Percentiles rank a stretch among this genome's conserved stretches.
Conservation (phyloP, 2,329 filamentous ascomycete genomes). For the Lizonia empirigonia region DNA sequence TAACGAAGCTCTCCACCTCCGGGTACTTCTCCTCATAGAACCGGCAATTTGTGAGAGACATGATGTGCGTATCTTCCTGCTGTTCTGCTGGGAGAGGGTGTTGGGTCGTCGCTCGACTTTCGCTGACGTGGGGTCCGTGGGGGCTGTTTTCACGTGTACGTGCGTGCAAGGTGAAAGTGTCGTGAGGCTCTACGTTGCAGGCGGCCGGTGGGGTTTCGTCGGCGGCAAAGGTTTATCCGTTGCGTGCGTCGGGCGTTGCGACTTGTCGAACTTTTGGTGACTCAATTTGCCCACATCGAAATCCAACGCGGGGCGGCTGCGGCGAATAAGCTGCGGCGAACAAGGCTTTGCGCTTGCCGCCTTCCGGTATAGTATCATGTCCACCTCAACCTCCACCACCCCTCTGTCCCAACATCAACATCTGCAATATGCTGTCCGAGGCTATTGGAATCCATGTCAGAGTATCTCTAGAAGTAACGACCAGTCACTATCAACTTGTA, state of each 20-base stretch:
- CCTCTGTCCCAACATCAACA: not conserved
- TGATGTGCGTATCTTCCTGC: slow-evolving; percentile 56
- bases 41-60: slow-evolving; percentile 95
- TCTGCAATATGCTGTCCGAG: not conserved
- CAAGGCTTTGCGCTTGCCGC: not conserved
- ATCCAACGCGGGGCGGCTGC: slow-evolving; percentile 14
- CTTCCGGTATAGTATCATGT: not conserved
- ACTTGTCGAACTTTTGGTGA: slow-evolving; percentile 10
- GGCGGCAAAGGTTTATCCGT: slow-evolving; percentile 12
- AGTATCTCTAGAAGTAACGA: no score
- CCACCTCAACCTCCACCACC: not conserved
- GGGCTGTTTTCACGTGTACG: slow-evolving; percentile 8
- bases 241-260: slow-evolving; percentile 8
- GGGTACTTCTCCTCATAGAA: slow-evolving; percentile 98
- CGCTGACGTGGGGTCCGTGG: slow-evolving; percentile 9
- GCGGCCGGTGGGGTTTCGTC: slow-evolving; percentile 11
- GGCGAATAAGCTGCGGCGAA: slow-evolving; percentile 2
- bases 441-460: not conserved
- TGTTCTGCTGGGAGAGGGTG: slow-evolving; percentile 10
- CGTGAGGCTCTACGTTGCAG: slow-evolving; percentile 14
- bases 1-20: slow-evolving; percentile 99
- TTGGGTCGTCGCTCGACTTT: slow-evolving; percentile 20
- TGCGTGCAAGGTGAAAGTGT: slow-evolving; percentile 2
- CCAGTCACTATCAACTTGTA: no score
- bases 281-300: slow-evolving; percentile 17